phyloP scores from a whole-genome alignment of 768 basidiomycete genomes.

The Xerocomellus dryophilus region DNA sequence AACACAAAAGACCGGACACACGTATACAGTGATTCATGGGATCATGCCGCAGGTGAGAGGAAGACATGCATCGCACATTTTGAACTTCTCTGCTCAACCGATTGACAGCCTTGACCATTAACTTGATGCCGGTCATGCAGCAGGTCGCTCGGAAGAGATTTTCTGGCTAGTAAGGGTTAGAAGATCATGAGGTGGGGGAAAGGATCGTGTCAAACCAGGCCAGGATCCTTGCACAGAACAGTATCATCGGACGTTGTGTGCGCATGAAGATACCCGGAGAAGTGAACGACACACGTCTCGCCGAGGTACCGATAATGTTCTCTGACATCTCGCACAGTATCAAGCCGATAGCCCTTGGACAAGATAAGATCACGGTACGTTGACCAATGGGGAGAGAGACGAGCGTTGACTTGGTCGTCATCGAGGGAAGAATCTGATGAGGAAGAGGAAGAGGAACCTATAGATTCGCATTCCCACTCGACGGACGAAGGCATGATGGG shows the following conservation, averaged over 20 bases:
- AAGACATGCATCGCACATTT: conserved; percentile 54
- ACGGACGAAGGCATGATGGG: conserved; percentile 74
- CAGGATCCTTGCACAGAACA: conserved; percentile 67
- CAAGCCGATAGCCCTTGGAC: conserved; percentile 56
- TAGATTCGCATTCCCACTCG: conserved; percentile 24
- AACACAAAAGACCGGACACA: conserved; percentile 36
- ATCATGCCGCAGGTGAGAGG: conserved; percentile 48
- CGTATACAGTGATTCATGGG: conserved; percentile 78
- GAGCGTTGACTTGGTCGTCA: conserved; percentile 49
- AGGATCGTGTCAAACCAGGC: conserved; percentile 47
- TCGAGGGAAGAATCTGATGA: conserved; percentile 55
- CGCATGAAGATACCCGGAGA: conserved; percentile 35
- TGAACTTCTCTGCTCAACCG: conserved; percentile 59
- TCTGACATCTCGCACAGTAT: conserved; percentile 67
- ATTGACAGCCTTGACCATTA: conserved; percentile 71
- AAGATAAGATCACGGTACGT: conserved; percentile 48
- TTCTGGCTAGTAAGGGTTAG: conserved; percentile 49
- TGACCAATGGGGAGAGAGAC: conserved; percentile 61
- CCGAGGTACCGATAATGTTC: conserved; percentile 46
- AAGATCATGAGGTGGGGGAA: background rate
- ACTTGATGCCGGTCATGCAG: conserved; percentile 45
- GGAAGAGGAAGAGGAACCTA: conserved; percentile 38
- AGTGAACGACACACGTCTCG: conserved; percentile 19
- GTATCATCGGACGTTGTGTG: conserved; percentile 45
- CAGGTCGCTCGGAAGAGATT: conserved; percentile 68